Evolutionary conservation across 495 filamentous ascomycete genomes (phyloP).

Genomic region (Usnea hakonensis): DNA sequence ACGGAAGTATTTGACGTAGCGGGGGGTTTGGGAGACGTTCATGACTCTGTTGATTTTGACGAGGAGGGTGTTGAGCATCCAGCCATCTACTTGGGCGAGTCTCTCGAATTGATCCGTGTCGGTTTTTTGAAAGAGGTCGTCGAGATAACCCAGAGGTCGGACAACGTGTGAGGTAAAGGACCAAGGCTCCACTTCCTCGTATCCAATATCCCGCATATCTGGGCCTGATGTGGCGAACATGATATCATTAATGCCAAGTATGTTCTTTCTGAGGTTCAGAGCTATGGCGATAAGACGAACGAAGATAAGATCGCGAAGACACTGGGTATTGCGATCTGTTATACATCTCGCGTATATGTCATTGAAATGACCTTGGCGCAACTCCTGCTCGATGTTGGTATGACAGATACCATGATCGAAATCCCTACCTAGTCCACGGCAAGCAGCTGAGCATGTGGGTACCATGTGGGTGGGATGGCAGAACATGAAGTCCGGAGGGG

Average conservation of each 20-base stretch:
- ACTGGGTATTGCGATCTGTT: conserved; percentile 4
- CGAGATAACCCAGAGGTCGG: conserved; percentile 18
- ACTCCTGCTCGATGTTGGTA: neutral
- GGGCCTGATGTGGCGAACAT: neutral
- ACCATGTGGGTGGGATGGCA: neutral
- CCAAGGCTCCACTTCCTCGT: conserved; percentile 9
- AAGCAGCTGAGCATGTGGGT: neutral
- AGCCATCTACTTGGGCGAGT: conserved; percentile 23
- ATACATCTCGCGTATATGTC: neutral
- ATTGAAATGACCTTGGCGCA: neutral
- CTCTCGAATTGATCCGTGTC: conserved; percentile 12
- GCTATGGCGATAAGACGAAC: conserved; percentile 7
- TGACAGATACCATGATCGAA: neutral
- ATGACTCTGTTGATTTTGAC: conserved; percentile 19
- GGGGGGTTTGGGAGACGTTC: conserved; percentile 3
- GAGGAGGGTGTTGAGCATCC: conserved; percentile 27
- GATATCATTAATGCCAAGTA: conserved; percentile 3
- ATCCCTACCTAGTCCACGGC: neutral
- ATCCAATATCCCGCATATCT: neutral
- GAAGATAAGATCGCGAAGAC: conserved; percentile 16
- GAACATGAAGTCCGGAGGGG: conserved; percentile 1
- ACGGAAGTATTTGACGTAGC: neutral
- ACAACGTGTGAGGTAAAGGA: conserved; percentile 24
- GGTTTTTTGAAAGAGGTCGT: neutral
- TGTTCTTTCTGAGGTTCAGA: neutral